These are phyloP conservation scores for Waitea zeae DNA, from an alignment of 1,284 basidiomycete genomes.

Conservation along the genomic window DNA sequence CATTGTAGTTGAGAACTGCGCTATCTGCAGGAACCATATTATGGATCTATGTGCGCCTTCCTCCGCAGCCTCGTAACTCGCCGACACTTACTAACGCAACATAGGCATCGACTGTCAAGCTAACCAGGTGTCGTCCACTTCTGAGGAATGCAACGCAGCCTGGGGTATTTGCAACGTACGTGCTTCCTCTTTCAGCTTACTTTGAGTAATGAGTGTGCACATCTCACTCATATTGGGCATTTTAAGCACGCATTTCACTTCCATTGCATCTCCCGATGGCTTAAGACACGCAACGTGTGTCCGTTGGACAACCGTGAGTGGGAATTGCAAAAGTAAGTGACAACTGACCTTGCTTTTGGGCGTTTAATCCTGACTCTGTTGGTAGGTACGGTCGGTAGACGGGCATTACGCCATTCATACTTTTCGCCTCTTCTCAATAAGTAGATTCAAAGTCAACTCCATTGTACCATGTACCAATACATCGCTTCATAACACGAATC, in stretches of 20 bases:
- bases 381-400: constrained; percentile 2
- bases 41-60: constrained; percentile 87
- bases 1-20: constrained; percentile 92
- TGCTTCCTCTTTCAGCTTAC: too few relatives aligned
- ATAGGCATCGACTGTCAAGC: constrained; percentile 99
- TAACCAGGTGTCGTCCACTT: constrained; percentile 92
- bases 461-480: too few relatives aligned
- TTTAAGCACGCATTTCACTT: constrained; percentile 97
- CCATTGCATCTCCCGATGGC: constrained; percentile 98
- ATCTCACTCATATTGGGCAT: constrained; percentile 2
- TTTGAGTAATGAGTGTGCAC: background rate
- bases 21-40: constrained; percentile 94
- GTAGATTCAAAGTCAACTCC: too few relatives aligned
- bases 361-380: too few relatives aligned
- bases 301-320: constrained; percentile 95
- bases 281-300: constrained; percentile 98
- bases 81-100: constrained; percentile 3
- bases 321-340: constrained; percentile 80
- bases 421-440: too few relatives aligned
- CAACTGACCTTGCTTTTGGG: background rate
- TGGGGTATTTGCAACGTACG: constrained; percentile 98
- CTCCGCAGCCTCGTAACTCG: constrained; percentile 4
- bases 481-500: too few relatives aligned
- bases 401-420: too few relatives aligned
- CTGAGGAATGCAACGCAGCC: constrained; percentile 95